phyloP scores from a whole-genome alignment of 2,329 filamentous ascomycete species.

The Coleophoma crateriformis region DNA sequence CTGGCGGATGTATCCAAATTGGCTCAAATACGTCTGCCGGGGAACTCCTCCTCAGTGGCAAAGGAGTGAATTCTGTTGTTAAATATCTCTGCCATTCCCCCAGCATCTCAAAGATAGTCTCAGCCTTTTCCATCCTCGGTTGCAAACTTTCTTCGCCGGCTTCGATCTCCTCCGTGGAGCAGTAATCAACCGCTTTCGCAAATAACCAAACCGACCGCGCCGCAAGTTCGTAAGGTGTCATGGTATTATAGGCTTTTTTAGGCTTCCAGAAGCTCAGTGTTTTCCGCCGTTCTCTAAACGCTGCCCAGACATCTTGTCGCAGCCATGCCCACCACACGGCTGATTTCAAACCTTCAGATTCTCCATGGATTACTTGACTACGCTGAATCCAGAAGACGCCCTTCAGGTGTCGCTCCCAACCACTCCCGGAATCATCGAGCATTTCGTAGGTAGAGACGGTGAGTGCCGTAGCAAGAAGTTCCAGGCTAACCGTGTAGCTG shows the following conservation, averaged over 20 bases:
- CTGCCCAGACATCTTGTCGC: conserved; percentile 61
- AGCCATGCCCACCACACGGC: conserved; percentile 64
- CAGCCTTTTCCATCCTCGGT: conserved; percentile 38
- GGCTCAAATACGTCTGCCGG: conserved; percentile 33
- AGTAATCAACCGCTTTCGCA: conserved; percentile 52
- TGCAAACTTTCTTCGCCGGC: conserved; percentile 33
- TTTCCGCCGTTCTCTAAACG: conserved; percentile 50
- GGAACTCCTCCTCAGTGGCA: conserved; percentile 27
- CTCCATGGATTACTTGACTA: conserved; percentile 55
- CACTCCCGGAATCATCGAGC: conserved; percentile 49
- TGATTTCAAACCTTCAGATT: conserved; percentile 47
- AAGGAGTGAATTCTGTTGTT: conserved; percentile 30
- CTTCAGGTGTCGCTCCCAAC: conserved; percentile 58
- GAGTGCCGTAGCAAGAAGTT: conserved; percentile 53
- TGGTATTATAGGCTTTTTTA: conserved; percentile 37
- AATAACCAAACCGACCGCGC: conserved; percentile 48
- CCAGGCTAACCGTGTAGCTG: conserved; percentile 50
- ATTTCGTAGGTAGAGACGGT: conserved; percentile 61
- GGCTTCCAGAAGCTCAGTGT: conserved; percentile 55
- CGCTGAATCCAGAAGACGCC: conserved; percentile 62
- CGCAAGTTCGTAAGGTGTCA: conserved; percentile 49
- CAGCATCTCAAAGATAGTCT: conserved; percentile 39
- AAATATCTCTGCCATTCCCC: conserved; percentile 38
- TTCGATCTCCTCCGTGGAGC: conserved; percentile 43
- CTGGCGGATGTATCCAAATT: conserved; percentile 44